These are phyloP conservation scores for Cutaneotrichosporon cavernicola DNA, from an alignment of 1,284 basidiomycete genomes.

Conservation along the genomic window DNA sequence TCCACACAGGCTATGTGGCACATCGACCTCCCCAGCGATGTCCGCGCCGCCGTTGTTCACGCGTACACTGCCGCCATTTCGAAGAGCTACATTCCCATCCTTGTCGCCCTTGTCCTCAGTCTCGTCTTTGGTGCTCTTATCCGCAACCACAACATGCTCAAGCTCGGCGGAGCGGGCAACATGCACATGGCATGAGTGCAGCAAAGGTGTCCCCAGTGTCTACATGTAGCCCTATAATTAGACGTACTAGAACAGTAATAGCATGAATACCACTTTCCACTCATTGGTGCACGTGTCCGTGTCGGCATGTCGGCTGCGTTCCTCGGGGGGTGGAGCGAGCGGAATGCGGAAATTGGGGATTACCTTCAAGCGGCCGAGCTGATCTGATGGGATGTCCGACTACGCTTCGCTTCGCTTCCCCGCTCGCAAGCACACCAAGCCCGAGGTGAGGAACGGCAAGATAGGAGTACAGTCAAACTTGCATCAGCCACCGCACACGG, in stretches of 20 bases:
- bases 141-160: conserved; percentile 52
- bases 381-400: too few species aligned
- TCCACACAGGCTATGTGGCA: conserved; percentile 41
- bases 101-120: conserved; percentile 49
- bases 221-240: conserved; percentile 2
- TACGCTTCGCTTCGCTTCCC: too few species aligned
- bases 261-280: not conserved
- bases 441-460: too few species aligned
- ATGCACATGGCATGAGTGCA: not conserved
- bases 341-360: too few species aligned
- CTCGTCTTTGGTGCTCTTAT: conserved; percentile 50
- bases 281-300: too few species aligned
- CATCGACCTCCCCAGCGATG: conserved; percentile 33
- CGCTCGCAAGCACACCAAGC: too few species aligned
- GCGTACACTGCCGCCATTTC: conserved; percentile 55
- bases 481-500: too few species aligned
- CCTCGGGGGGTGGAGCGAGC: too few species aligned
- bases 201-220: not conserved
- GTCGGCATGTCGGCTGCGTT: too few species aligned
- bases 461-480: too few species aligned
- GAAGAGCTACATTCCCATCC: conserved; percentile 54
- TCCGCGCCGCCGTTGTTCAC: conserved; percentile 50
- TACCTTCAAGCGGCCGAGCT: too few species aligned
- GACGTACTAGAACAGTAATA: not conserved
- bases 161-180: conserved; percentile 32